A percentile compares a stretch with the other conserved stretches of the same genome.
Evolutionary conservation across 257 asterid species (phyloP).

Genomic region (Vinca minor): DNA sequence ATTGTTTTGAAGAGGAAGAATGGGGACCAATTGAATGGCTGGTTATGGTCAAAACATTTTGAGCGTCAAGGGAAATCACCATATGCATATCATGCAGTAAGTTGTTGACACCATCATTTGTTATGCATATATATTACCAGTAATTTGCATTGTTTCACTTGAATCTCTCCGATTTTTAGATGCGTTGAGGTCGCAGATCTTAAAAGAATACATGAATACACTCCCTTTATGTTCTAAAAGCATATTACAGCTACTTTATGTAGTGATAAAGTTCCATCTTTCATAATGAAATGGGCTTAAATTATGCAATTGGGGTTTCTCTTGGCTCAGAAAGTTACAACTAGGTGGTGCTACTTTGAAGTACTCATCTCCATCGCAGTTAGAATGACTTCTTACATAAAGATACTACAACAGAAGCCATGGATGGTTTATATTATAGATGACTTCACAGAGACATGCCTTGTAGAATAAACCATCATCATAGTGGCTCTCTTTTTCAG

Average conservation of each 20-base stretch:
- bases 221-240: not conserved
- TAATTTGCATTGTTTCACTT: not conserved
- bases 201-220: no score
- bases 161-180: not conserved
- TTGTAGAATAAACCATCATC: no score
- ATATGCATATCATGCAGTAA: constrained; percentile 90
- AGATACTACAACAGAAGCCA: no score
- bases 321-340: not conserved
- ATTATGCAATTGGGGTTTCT: not conserved
- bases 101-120: constrained; percentile 24
- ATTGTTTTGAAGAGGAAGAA: constrained; percentile 76
- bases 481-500: no score
- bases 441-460: no score
- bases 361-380: not conserved
- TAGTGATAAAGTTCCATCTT: not conserved
- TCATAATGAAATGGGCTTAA: no score
- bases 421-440: no score
- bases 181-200: not conserved
- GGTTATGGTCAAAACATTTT: constrained; percentile 77
- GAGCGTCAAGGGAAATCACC: constrained; percentile 94
- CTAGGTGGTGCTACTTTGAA: no score
- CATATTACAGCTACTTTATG: not conserved
- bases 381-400: not conserved
- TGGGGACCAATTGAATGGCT: constrained; percentile 98
- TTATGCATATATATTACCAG: not conserved